phyloP scores from a whole-genome alignment of 208 protist species.

The Tritrichomonas musculus region DNA sequence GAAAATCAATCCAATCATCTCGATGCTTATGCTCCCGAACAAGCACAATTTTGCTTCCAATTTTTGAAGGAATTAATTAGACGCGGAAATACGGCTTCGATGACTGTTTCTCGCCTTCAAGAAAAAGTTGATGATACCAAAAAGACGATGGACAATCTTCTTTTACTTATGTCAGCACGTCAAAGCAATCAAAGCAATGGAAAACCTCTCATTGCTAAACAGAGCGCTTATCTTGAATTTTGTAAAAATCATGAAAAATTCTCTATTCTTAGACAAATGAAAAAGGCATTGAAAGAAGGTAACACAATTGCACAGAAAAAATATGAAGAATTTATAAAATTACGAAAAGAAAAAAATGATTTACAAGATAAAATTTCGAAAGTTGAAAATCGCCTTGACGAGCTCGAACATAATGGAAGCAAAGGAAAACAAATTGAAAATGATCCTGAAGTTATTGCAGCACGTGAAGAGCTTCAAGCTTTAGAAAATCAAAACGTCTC shows the following conservation, averaged over 20 bases:
- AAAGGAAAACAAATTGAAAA: neutral
- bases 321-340: neutral
- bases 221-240: neutral
- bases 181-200: neutral
- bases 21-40: neutral
- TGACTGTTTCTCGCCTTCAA: neutral
- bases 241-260: neutral
- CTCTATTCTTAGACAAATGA: neutral
- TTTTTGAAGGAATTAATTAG: neutral
- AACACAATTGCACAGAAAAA: neutral
- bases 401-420: neutral
- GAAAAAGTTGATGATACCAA: neutral
- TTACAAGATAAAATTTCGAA: neutral
- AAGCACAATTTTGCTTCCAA: neutral
- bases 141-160: neutral
- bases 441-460: neutral
- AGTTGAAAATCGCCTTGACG: neutral
- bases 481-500: neutral
- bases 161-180: neutral
- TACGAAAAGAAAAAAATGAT: neutral
- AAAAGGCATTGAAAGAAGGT: neutral
- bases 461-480: neutral
- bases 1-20: neutral
- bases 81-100: neutral
- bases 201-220: neutral